Evolutionary conservation across 2,329 filamentous ascomycete genomes (phyloP).

Genomic region (Claviceps sp.): DNA sequence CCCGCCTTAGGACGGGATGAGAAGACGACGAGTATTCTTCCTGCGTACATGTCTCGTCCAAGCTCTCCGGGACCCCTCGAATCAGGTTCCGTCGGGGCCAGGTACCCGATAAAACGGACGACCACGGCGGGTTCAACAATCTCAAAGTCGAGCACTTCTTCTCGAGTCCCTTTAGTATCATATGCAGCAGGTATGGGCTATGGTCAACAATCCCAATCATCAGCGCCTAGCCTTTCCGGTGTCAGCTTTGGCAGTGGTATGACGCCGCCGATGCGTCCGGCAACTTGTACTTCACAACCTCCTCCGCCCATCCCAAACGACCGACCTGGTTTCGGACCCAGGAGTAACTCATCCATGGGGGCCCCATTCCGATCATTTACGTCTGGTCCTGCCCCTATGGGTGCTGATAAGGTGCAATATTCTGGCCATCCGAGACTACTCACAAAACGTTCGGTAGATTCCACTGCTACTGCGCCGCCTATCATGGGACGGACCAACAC

Average conservation of each 20-base stretch:
- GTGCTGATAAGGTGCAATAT: conserved; percentile 17
- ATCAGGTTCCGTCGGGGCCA: conserved; percentile 38
- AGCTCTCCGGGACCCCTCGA: conserved; percentile 40
- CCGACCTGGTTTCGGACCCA: conserved; percentile 8
- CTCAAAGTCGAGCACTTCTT: conserved; percentile 48
- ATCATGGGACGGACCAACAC: conserved; percentile 5
- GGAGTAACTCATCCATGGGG: conserved; percentile 8
- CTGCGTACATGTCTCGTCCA: conserved; percentile 47
- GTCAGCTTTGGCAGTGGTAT: conserved; percentile 9
- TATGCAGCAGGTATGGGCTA: conserved; percentile 50
- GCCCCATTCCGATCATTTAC: conserved; percentile 12
- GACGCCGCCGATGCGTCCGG: conserved; percentile 19
- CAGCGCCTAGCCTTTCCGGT: conserved; percentile 21
- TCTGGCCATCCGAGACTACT: conserved; percentile 20
- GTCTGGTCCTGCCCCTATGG: conserved; percentile 18
- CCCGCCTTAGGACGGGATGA: conserved; percentile 42
- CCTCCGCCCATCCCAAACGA: conserved; percentile 15
- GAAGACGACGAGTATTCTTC: conserved; percentile 47
- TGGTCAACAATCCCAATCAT: conserved; percentile 21
- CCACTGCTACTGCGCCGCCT: conserved; percentile 12
- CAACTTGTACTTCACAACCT: conserved; percentile 23
- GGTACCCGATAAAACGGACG: conserved; percentile 33
- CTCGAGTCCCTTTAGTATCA: conserved; percentile 48
- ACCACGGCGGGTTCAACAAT: conserved; percentile 42
- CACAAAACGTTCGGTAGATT: conserved; percentile 18